Evolutionary conservation across 2,329 filamentous ascomycete species (phyloP).

Genomic region (Bipolaris bicolor): DNA sequence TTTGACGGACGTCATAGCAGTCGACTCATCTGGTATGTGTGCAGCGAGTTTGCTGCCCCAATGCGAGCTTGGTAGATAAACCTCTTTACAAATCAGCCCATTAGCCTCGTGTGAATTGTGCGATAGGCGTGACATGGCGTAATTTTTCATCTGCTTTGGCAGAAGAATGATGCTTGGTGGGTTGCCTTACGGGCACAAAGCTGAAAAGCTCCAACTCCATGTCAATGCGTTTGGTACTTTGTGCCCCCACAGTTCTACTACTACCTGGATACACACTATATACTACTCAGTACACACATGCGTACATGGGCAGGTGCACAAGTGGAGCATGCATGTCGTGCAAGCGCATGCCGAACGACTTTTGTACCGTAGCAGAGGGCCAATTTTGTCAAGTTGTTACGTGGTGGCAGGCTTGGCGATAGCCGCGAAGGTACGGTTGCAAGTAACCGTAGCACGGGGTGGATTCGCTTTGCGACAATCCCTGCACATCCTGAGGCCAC

Average conservation of each 20-base stretch:
- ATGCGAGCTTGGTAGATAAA: neutral
- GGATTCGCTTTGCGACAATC: slow-evolving; percentile 1
- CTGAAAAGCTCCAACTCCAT: neutral
- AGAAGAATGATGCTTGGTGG: neutral
- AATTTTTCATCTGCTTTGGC: neutral
- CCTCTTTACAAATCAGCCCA: neutral
- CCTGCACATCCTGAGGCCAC: slow-evolving; percentile 3
- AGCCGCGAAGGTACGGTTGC: slow-evolving; percentile 7
- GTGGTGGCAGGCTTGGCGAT: slow-evolving; percentile 7
- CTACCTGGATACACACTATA: neutral
- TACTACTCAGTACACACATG: neutral
- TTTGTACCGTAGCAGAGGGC: slow-evolving; percentile 2
- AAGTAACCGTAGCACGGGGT: slow-evolving; percentile 8
- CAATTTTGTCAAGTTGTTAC: slow-evolving; percentile 2
- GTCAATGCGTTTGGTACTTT: slow-evolving; percentile 1
- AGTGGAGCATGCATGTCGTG: slow-evolving; percentile 4
- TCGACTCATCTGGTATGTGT: neutral
- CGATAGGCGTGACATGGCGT: neutral
- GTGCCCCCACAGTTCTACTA: slow-evolving; percentile 13
- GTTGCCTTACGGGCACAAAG: slow-evolving; percentile 3
- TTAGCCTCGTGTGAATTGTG: neutral
- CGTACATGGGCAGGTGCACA: neutral
- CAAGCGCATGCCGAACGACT: slow-evolving; percentile 1
- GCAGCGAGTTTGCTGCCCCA: neutral
- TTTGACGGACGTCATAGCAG: neutral